Base-by-base conservation (phyloP, 371 early-diverging fungal genomes). In the Smittium culicis region DNA sequence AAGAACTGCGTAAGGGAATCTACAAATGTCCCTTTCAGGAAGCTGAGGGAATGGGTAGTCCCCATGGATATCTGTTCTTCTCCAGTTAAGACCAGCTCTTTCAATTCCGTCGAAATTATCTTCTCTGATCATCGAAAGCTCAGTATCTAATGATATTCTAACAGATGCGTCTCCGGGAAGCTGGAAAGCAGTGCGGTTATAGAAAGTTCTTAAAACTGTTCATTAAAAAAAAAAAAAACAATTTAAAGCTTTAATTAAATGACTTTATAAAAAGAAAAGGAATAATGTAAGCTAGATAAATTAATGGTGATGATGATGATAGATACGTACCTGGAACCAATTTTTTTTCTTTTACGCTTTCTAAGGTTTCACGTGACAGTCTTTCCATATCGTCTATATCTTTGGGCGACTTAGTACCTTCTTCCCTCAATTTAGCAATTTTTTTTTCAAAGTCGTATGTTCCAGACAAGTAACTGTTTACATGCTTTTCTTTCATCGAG, bases 161-260 rank as follows among this genome's bases (percentile, higher is more conserved):
- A 99, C 98, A 67, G 92, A 87, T 1, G 98, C 94, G 80, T 97
- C 98, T 45, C 96, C 96, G 24, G 99, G 99, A 32, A 99, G 77
- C 77, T 99, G 99, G 83, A 99, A 99, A 20, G 99, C 99, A 31
- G 94, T 97, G 77, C 99, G 88, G 75, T 96, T 98, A 81, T 99
- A 99, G 72, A 95, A 95, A 1, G 97, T 94, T 65, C 99, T 90
- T 66, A 91, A 77, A 20, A 88, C 87, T 86, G 74, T 55, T 59
- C n/a, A 14, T 59, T 59, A 11, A 29, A 61, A 45, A 32, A 45
- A 68, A 20, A 29, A 45, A 45, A 45, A 45, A 35, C 31, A 32
- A 56, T 60, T 66, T 34, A 33, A 55, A 28, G 54, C 20, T 29
- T 58, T 3, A 34, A 30, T n/a, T 54, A 30, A 35, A 32, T 25